A percentile compares a stretch with the other conserved stretches of the same genome.
Evolutionary conservation across 192 early-diverging fungal species (phyloP).

Genomic region (Tieghemiomyces parasiticus): DNA sequence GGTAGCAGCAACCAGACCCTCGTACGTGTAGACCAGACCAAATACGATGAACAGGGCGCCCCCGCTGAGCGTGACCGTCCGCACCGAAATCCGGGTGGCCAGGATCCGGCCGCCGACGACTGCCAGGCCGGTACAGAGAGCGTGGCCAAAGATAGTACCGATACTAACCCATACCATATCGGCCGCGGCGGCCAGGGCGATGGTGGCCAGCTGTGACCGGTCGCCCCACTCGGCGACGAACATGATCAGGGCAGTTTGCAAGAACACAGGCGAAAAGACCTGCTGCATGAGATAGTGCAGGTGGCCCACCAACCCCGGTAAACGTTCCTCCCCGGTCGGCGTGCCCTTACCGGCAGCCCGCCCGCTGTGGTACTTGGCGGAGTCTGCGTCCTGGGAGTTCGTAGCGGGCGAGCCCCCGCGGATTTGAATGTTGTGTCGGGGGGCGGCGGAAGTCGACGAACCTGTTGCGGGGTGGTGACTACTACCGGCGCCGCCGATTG

Average conservation of each 20-base stretch:
- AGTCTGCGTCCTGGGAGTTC: too few relatives aligned
- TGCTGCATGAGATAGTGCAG: slow-evolving; percentile 55
- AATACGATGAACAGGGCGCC: slow-evolving; percentile 82
- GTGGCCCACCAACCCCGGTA: slow-evolving; percentile 25
- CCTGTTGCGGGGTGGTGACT: too few relatives aligned
- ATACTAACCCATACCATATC: slow-evolving; percentile 82
- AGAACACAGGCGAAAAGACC: slow-evolving; percentile 81
- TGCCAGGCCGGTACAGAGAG: slow-evolving; percentile 80
- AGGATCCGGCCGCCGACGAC: slow-evolving; percentile 87
- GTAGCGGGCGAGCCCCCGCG: too few relatives aligned
- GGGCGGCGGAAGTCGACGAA: too few relatives aligned
- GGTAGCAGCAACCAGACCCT: too few relatives aligned
- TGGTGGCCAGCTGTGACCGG: slow-evolving; percentile 89
- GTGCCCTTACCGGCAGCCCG: too few relatives aligned
- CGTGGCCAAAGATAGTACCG: slow-evolving; percentile 81
- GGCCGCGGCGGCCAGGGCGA: slow-evolving; percentile 88
- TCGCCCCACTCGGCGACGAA: slow-evolving; percentile 99
- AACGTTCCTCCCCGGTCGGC: slow-evolving; percentile 13
- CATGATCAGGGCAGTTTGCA: slow-evolving; percentile 90
- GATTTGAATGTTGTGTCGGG: too few relatives aligned
- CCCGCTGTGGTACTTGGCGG: too few relatives aligned
- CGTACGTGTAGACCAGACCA: slow-evolving; percentile 54
- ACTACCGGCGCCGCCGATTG: slow-evolving; percentile 1
- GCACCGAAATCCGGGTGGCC: slow-evolving; percentile 72
- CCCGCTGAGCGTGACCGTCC: slow-evolving; percentile 72